A percentile compares a stretch with the other conserved stretches of the same genome.
Conservation (phyloP, 176 grass and related monocot genomes). For the Olyra latifolia region DNA sequence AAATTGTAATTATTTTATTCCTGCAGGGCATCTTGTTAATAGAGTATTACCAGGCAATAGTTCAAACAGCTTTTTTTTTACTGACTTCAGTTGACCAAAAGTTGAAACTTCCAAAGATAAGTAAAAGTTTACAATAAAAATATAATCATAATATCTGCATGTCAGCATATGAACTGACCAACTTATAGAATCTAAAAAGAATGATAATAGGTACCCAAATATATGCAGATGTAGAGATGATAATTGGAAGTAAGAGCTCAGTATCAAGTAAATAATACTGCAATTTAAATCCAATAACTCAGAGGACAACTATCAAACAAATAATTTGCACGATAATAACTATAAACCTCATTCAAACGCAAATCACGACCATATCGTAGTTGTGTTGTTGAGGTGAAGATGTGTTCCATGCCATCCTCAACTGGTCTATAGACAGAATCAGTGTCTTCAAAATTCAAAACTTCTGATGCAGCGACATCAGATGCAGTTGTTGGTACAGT, state of each 20-base stretch:
- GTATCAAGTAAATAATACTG: background rate
- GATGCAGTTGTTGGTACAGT: conserved; percentile 63
- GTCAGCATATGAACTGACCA: background rate
- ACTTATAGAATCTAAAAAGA: background rate
- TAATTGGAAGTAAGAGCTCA: background rate
- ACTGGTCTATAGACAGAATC: conserved; percentile 70
- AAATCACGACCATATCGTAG: conserved; percentile 87
- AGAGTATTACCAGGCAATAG: background rate
- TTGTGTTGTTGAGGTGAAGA: conserved; percentile 90
- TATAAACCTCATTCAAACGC: conserved; percentile 87
- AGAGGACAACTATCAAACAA: conserved; percentile 12
- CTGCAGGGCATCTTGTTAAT: background rate
- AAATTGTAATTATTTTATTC: conserved; percentile 5
- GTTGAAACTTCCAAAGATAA: background rate
- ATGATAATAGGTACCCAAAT: background rate
- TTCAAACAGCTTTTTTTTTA: background rate
- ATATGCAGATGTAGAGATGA: background rate
- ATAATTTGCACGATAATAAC: conserved; percentile 32
- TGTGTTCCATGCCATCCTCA: conserved; percentile 99
- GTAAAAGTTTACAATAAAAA: background rate
- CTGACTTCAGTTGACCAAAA: background rate
- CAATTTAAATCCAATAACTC: conserved; percentile 18
- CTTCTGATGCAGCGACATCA: conserved; percentile 59
- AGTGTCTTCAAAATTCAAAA: conserved; percentile 72
- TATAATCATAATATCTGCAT: background rate